Conservation (phyloP, 192 early-diverging fungal genomes). For the Spizellomyces sp. region DNA sequence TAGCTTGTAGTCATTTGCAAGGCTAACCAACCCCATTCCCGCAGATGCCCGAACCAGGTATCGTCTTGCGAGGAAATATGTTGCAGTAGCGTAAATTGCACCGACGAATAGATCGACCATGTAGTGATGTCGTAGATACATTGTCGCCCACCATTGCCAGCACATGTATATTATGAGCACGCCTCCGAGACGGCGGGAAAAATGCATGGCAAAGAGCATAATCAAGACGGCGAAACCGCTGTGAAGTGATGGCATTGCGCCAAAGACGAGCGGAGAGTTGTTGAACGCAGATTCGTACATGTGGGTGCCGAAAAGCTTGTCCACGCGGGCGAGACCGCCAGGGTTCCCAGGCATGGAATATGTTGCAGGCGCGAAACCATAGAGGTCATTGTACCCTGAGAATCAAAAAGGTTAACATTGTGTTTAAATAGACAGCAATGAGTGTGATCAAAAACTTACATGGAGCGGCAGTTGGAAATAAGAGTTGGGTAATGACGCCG, state of each 20-base stretch:
- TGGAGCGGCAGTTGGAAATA: constrained; percentile 70
- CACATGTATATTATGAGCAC: constrained; percentile 55
- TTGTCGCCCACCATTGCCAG: constrained; percentile 82
- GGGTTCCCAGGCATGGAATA: constrained; percentile 70
- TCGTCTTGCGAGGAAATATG: constrained; percentile 36
- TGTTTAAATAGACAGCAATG: background rate
- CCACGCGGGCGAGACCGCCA: constrained; percentile 69
- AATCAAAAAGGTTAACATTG: background rate
- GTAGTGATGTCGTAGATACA: constrained; percentile 77
- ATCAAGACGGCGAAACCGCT: constrained; percentile 69
- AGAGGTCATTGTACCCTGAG: constrained; percentile 65
- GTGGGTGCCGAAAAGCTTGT: constrained; percentile 63
- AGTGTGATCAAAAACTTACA: constrained; percentile 25
- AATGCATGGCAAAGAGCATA: constrained; percentile 54
- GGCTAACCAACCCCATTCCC: background rate
- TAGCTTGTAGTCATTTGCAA: constrained; percentile 15
- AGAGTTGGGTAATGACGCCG: constrained; percentile 68
- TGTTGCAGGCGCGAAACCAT: constrained; percentile 60
- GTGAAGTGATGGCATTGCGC: constrained; percentile 75
- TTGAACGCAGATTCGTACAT: constrained; percentile 67
- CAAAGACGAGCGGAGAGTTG: constrained; percentile 72
- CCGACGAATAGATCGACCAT: constrained; percentile 73
- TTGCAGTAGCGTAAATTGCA: constrained; percentile 61
- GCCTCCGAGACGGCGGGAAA: constrained; percentile 22
- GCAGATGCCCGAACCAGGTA: constrained; percentile 18